Evolutionary conservation across 805 yeast genomes (phyloP).

Genomic region (Dipodascopsis uninucleata): DNA sequence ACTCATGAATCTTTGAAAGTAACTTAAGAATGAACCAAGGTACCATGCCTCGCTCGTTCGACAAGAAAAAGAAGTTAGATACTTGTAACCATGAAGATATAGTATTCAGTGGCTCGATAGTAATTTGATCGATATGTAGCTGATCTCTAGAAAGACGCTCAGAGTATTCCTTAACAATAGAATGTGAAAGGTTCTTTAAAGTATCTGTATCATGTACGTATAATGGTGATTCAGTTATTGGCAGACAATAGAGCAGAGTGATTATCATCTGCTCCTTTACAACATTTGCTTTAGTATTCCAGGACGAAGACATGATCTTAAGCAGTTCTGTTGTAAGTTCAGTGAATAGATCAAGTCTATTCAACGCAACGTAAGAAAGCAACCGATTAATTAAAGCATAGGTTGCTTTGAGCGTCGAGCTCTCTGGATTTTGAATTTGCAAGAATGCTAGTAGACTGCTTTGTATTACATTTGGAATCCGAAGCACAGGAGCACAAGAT

Average conservation of each 20-base stretch:
- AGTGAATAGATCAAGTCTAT: constrained; percentile 1
- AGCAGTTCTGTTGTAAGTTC: background rate
- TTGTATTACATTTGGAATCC: background rate
- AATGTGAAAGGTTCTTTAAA: constrained; percentile 1
- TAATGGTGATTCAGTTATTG: background rate
- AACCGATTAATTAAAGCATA: constrained; percentile 9
- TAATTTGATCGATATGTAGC: constrained; percentile 15
- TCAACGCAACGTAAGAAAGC: constrained; percentile 3
- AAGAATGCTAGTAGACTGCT: constrained; percentile 9
- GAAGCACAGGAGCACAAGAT: constrained; percentile 6
- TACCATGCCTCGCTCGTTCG: constrained; percentile 5
- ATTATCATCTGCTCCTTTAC: constrained; percentile 16
- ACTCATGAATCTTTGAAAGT: constrained; percentile 7
- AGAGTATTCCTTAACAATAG: constrained; percentile 11
- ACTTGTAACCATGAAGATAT: constrained; percentile 6
- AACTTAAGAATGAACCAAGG: constrained; percentile 18
- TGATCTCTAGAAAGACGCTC: constrained; percentile 9
- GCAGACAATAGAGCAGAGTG: constrained; percentile 2
- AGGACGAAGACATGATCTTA: constrained; percentile 8
- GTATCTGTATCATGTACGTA: no score
- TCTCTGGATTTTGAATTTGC: constrained; percentile 6
- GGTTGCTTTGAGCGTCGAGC: constrained; percentile 8
- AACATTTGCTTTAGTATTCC: constrained; percentile 6
- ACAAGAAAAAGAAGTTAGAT: constrained; percentile 5
- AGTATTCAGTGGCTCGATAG: background rate